Percentiles rank a stretch among this genome's conserved stretches.
Conservation (phyloP, 352 stramenopile genomes). For the Phytophthora fragariaefolia region DNA sequence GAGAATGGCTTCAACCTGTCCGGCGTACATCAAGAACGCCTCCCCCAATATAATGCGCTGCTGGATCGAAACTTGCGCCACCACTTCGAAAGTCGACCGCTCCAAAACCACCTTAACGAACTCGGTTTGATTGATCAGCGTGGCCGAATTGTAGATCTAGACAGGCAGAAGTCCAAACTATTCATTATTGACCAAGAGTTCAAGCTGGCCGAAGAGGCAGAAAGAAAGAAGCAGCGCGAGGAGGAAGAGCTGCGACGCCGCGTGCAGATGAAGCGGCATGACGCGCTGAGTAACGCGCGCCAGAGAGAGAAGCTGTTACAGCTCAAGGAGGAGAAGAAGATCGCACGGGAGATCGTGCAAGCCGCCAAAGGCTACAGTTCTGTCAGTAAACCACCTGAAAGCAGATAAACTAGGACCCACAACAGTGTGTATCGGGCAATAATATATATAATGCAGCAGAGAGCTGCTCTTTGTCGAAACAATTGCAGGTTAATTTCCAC, state of each 20-base stretch:
- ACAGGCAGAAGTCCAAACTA: constrained; percentile 90
- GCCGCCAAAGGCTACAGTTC: constrained; percentile 67
- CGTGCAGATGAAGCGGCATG: constrained; percentile 89
- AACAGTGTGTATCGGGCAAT: constrained; percentile 13
- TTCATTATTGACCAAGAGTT: constrained; percentile 94
- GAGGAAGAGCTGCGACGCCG: constrained; percentile 88
- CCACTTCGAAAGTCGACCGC: constrained; percentile 84
- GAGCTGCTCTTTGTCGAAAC: too few species aligned
- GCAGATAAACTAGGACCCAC: constrained; percentile 29
- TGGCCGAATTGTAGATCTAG: constrained; percentile 89
- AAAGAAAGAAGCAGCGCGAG: constrained; percentile 76
- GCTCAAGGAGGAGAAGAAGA: constrained; percentile 90
- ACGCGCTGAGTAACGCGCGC: constrained; percentile 80
- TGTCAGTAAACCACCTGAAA: constrained; percentile 38
- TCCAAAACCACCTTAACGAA: constrained; percentile 83
- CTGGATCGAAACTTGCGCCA: constrained; percentile 90
- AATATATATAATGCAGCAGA: constrained; percentile 11
- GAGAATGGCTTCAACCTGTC: constrained; percentile 69
- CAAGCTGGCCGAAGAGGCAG: constrained; percentile 82
- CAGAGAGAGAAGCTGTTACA: constrained; percentile 86
- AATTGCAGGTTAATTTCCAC: too few species aligned
- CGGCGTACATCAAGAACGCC: constrained; percentile 68
- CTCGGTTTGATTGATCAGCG: constrained; percentile 88
- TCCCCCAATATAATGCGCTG: constrained; percentile 90
- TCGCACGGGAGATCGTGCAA: constrained; percentile 88